These are phyloP conservation scores for Ogataea allantospora DNA, from an alignment of 805 yeast species.

Conservation along the genomic window DNA sequence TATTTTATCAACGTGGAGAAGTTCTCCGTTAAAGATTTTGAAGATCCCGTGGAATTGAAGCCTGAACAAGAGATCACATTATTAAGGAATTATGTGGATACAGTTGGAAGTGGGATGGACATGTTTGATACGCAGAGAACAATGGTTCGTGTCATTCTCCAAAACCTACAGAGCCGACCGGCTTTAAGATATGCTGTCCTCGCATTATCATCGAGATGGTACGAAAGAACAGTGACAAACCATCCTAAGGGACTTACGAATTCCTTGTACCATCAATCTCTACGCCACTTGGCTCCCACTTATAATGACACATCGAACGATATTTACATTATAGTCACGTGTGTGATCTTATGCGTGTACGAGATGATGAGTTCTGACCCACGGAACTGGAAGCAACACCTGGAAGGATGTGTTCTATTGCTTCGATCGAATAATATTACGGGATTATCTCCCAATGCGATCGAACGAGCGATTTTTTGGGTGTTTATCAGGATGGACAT, in stretches of 20 bases:
- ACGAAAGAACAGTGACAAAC: conserved; percentile 17
- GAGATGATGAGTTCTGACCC: conserved; percentile 45
- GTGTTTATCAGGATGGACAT: conserved; percentile 43
- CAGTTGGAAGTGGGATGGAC: conserved; percentile 41
- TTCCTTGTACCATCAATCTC: conserved; percentile 34
- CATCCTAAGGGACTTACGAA: conserved; percentile 26
- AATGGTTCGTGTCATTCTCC: conserved; percentile 20
- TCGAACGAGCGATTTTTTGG: conserved; percentile 42
- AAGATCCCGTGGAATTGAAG: conserved; percentile 12
- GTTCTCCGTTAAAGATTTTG: conserved; percentile 15
- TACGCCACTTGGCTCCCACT: conserved; percentile 29
- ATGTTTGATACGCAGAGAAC: conserved; percentile 32
- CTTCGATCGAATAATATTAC: conserved; percentile 37
- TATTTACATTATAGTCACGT: conserved; percentile 33
- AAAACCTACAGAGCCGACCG: conserved; percentile 16
- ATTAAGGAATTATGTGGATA: conserved; percentile 35
- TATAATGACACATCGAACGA: conserved; percentile 16
- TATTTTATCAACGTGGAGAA: conserved; percentile 24
- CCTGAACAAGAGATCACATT: conserved; percentile 29
- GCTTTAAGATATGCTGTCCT: conserved; percentile 22
- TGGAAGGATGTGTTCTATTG: conserved; percentile 41
- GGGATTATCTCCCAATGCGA: conserved; percentile 33
- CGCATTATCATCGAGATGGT: conserved; percentile 24
- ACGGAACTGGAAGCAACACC: conserved; percentile 39
- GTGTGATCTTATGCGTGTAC: conserved; percentile 41